Percentiles rank a stretch among this genome's conserved stretches.
These are phyloP conservation scores for Plasmodium gonderi DNA, from an alignment of 169 alveolate species.

Conservation along the genomic window DNA sequence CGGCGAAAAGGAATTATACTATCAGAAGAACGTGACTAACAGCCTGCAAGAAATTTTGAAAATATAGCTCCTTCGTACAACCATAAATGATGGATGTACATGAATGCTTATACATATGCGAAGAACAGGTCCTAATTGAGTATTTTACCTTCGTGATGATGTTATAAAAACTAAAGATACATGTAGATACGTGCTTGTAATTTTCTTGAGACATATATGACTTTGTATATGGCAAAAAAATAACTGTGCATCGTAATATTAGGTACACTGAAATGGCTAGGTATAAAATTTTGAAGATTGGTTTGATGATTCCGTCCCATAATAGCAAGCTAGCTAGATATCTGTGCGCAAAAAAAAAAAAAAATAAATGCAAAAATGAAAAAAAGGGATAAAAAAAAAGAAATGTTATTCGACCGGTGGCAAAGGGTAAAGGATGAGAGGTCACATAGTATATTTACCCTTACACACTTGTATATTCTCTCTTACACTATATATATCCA, in stretches of 20 bases:
- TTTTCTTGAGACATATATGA: constrained; percentile 56
- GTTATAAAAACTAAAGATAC: constrained; percentile 29
- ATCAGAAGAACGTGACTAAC: too few relatives aligned
- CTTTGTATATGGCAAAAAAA: constrained; percentile 65
- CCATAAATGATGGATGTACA: too few relatives aligned
- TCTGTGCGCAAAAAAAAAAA: constrained; percentile 19
- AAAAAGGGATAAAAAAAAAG: background rate
- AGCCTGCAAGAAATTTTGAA: too few relatives aligned
- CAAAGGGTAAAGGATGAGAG: background rate
- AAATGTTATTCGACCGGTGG: background rate
- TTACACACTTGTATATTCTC: background rate
- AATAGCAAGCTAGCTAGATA: constrained; percentile 23
- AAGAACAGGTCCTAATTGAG: background rate
- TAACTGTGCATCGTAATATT: constrained; percentile 26
- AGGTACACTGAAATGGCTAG: constrained; percentile 40
- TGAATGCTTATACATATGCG: background rate
- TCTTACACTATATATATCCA: constrained; percentile 69
- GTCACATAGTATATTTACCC: background rate
- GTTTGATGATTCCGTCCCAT: constrained; percentile 72
- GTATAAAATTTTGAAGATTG: constrained; percentile 52
- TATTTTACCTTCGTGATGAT: constrained; percentile 46
- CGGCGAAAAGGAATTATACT: too few relatives aligned
- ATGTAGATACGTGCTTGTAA: constrained; percentile 32
- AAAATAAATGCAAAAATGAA: too few relatives aligned
- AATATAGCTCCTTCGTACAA: too few relatives aligned